Conservation (phyloP, 305 asterid species). For the Withania somnifera region DNA sequence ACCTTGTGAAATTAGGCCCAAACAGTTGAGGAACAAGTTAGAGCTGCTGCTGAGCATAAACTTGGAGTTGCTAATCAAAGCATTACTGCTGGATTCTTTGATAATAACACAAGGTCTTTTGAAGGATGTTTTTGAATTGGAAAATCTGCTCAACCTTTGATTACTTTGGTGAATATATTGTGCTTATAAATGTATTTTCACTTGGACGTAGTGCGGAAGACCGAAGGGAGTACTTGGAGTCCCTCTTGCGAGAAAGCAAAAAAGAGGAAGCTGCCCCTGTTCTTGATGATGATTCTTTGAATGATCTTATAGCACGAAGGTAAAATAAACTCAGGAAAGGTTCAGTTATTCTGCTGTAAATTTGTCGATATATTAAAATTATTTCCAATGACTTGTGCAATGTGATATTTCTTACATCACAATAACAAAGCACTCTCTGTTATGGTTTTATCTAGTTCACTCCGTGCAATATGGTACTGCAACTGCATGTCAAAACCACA, state of each 20-base stretch:
- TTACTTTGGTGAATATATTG: not conserved
- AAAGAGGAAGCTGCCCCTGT: slow-evolving; percentile 96
- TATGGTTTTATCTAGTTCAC: not conserved
- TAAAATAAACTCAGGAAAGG: slow-evolving; percentile 7
- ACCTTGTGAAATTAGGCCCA: slow-evolving; percentile 46
- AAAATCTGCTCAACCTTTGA: not conserved
- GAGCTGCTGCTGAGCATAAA: slow-evolving; percentile 99
- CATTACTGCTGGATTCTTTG: slow-evolving; percentile 99
- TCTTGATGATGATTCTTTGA: slow-evolving; percentile 88
- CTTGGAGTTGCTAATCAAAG: slow-evolving; percentile 99
- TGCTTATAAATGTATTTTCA: slow-evolving; percentile 10
- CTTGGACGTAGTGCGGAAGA: slow-evolving; percentile 80
- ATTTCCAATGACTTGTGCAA: not conserved
- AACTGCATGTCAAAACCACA: not conserved
- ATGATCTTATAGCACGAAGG: slow-evolving; percentile 97
- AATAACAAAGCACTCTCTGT: not conserved
- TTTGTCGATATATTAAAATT: not conserved
- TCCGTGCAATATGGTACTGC: not conserved
- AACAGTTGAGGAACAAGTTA: slow-evolving; percentile 99
- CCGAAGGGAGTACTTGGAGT: slow-evolving; percentile 97
- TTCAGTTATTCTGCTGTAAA: not conserved
- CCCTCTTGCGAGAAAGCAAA: slow-evolving; percentile 96
- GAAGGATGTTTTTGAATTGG: slow-evolving; percentile 4
- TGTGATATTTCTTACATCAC: not conserved
- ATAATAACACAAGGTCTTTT: slow-evolving; percentile 85